Conservation (phyloP, 1,284 basidiomycete genomes). For the Ustilago xerochloae region DNA sequence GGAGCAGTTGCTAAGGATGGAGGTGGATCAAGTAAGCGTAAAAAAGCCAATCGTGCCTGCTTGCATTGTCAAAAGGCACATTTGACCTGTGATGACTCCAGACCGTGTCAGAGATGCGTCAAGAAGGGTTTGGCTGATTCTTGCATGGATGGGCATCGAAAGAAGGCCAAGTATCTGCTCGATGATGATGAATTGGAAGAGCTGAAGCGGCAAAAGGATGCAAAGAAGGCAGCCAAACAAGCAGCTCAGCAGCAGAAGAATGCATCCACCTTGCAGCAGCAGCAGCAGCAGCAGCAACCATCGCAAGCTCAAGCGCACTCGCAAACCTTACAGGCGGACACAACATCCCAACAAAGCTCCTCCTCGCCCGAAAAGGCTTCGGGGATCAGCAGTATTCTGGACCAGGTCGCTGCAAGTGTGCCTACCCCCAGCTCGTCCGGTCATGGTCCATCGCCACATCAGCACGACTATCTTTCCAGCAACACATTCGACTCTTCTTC, state of each 20-base stretch:
- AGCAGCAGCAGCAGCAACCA: constrained; percentile 11
- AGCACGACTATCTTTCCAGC: constrained; percentile 49
- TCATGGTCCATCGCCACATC: constrained; percentile 44
- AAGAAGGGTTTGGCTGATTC: constrained; percentile 89
- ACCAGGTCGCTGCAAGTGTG: constrained; percentile 28
- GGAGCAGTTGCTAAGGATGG: constrained; percentile 10
- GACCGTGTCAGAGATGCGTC: constrained; percentile 92
- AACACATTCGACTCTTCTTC: constrained; percentile 36
- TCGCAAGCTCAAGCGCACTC: constrained; percentile 5
- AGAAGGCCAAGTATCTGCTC: constrained; percentile 90
- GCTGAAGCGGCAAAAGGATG: constrained; percentile 53
- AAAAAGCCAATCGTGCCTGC: constrained; percentile 92
- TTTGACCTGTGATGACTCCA: constrained; percentile 94
- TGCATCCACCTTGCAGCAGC: neutral
- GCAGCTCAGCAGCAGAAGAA: constrained; percentile 16
- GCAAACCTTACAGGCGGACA: constrained; percentile 17
- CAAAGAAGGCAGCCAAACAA: constrained; percentile 46
- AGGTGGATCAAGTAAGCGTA: constrained; percentile 66
- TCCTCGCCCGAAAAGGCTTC: constrained; percentile 32
- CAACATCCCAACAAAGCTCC: constrained; percentile 7
- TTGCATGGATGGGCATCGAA: constrained; percentile 92
- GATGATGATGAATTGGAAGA: constrained; percentile 65
- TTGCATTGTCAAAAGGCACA: constrained; percentile 93
- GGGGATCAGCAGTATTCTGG: constrained; percentile 37
- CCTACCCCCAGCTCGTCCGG: constrained; percentile 35